Evolutionary conservation across 2,329 filamentous ascomycete species (phyloP), one percentile per base, ranked within the genome.

Genomic region (Grosmannia huntii): DNA sequence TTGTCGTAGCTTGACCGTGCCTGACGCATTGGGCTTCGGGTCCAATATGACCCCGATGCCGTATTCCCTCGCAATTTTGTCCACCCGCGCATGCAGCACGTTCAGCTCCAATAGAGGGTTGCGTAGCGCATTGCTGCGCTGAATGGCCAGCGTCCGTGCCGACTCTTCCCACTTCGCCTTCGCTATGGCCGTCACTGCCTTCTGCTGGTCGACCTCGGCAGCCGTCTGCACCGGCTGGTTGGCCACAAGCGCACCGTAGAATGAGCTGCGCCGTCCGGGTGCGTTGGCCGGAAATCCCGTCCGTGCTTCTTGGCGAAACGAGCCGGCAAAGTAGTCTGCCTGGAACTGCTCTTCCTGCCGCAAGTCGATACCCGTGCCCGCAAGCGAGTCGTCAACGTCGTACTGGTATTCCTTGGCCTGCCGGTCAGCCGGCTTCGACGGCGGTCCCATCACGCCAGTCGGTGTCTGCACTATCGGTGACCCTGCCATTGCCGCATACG

Each of bases 331-430:
- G 59, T 83, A 76, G 60, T 83, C 84, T 51, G 89, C 85, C 69
- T 94, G 77, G 63, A 84, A 88, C 65, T 90, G 88, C 67, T 95
- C 89, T 70, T 96, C 91, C 63, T 90, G 90, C 60, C 86, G 84
- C 53, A 96, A 72, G 73, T 96, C 89, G 62, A 96, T 90, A 55
- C 90, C 90, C 19, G 90, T 92, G 21, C 87, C 89, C 21, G 86
- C 85, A 57, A 96, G 72, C 55, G 90, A 87, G 72, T 96, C 91
- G 63, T 86, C 89, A 52, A 91, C 80, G 66, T 95, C 89, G 65
- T 91, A 83, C 59, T 81, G 75, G 58, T 77, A 76, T 57, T 79
- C 78, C 63, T 84, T 89, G 14, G 80, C 77, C 50, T 83, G 80
- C 63, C 77, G 76, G 59, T 87, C 86, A 21, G 76, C 76, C 59